Evolutionary conservation across 1,284 basidiomycete genomes (phyloP), one percentile per base, ranked within the genome.

Genomic region (Megacollybia platyphylla): DNA sequence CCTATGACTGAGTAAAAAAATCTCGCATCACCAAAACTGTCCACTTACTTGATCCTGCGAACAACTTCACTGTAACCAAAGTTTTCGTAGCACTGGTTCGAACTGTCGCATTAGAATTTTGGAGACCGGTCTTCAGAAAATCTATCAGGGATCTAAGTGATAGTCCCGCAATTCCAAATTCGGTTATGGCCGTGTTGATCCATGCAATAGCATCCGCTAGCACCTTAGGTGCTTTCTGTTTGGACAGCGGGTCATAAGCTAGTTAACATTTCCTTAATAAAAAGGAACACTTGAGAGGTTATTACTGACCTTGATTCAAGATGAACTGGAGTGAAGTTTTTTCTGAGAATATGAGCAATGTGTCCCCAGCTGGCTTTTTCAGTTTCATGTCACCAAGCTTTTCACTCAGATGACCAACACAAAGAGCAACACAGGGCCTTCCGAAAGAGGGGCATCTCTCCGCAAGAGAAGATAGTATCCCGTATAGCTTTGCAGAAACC

Each of bases 171-270:
- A 91, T 86, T 26, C 96, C 96, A 58, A 99, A 99, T 45, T 97
- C 96, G n/a, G 71, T 71, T 24, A 99, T 62, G 8, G 86, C 81
- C 44, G 80, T 75, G 48, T 94, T 91, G 45, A 97, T 76, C 91
- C 94, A 98, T 15, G 71, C 64, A 38, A 97, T 61, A 0, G 92
- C 84, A 57, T 99, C 96, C 0, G 93, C 92, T 31, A 97, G 74
- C 24, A 93, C 90, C 63, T 98, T 99, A 0, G 94, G 94, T 0
- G 96, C 96, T 59, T 98, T 98, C 57, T 91, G 90, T 60, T 92
- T 96, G 10, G 77, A 74, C 52, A 97, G 65, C 0, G 92, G 79
- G 17, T 96, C 93, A 56, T 94, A 97, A 0, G 80, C 92, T 94
- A 50, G 44, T 44, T 39, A 7, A 44, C 26, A 13, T 13, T 38